Conservation (phyloP, 2,329 filamentous ascomycete genomes). For the Fusarium avenaceum region DNA sequence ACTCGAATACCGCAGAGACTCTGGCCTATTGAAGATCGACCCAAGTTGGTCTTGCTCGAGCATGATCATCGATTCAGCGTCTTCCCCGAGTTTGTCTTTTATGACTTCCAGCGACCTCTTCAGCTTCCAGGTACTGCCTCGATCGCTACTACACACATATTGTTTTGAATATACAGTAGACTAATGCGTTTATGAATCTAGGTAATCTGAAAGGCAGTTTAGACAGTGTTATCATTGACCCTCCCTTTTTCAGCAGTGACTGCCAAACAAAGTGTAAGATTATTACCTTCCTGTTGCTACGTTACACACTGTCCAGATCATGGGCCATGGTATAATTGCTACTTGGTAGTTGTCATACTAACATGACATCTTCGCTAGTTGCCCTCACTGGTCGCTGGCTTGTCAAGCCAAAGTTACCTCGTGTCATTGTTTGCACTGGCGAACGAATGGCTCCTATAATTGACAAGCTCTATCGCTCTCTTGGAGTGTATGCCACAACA, state of each 20-base stretch:
- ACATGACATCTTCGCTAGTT: slow-evolving; percentile 59
- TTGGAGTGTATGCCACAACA: slow-evolving; percentile 73
- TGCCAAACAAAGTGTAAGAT: slow-evolving; percentile 82
- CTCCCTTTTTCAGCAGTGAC: slow-evolving; percentile 83
- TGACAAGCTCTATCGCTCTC: slow-evolving; percentile 73
- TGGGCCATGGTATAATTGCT: background rate
- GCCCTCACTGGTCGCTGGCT: slow-evolving; percentile 83
- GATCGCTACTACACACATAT: background rate
- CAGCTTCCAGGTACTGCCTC: slow-evolving; percentile 67
- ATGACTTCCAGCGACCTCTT: slow-evolving; percentile 79
- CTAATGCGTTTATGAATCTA: slow-evolving; percentile 41
- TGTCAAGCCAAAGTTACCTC: slow-evolving; percentile 59
- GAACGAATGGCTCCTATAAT: slow-evolving; percentile 79
- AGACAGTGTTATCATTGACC: slow-evolving; percentile 80
- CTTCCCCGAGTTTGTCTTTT: slow-evolving; percentile 80
- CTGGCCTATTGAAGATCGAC: slow-evolving; percentile 52
- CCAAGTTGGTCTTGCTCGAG: slow-evolving; percentile 77
- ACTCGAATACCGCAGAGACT: slow-evolving; percentile 34
- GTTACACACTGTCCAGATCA: background rate
- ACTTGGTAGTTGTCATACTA: slow-evolving; percentile 16
- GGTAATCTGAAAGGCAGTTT: slow-evolving; percentile 71
- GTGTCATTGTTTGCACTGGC: slow-evolving; percentile 79
- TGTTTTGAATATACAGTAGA: background rate
- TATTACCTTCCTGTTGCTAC: background rate
- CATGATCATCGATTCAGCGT: slow-evolving; percentile 80